Conservation (phyloP, 2,329 filamentous ascomycete species). For the Talaromyces piceae region DNA sequence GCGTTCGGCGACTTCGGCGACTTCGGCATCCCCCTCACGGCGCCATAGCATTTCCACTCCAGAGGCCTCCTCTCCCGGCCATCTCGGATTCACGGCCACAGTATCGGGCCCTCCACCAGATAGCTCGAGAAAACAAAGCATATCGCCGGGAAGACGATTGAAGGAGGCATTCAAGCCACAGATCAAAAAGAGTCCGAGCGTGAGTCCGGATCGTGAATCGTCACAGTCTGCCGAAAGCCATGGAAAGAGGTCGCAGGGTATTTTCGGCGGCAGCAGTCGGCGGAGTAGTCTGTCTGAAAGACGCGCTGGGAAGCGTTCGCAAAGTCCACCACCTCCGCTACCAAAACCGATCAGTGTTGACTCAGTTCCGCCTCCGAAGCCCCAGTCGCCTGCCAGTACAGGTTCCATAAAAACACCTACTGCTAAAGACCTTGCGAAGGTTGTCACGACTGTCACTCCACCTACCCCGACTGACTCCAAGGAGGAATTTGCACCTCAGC, state of each 20-base stretch:
- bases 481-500: conserved; percentile 19
- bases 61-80: conserved; percentile 30
- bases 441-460: conserved; percentile 55
- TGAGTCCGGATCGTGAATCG: conserved; percentile 41
- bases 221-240: conserved; percentile 36
- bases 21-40: conserved; percentile 21
- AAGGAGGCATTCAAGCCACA: conserved; percentile 59
- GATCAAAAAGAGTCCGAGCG: conserved; percentile 46
- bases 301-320: conserved; percentile 20
- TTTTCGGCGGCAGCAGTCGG: conserved; percentile 33
- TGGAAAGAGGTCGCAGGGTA: conserved; percentile 18
- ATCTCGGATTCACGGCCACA: conserved; percentile 19
- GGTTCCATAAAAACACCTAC: conserved; percentile 25
- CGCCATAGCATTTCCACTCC: conserved; percentile 26
- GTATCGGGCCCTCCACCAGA: conserved; percentile 28
- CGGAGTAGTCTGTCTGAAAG: conserved; percentile 29
- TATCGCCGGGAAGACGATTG: conserved; percentile 64
- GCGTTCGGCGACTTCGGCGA: conserved; percentile 14
- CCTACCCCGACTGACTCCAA: conserved; percentile 52
- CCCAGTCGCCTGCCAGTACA: not conserved
- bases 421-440: conserved; percentile 27
- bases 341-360: conserved; percentile 27
- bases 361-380: conserved; percentile 15
- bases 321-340: conserved; percentile 25
- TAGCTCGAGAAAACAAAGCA: conserved; percentile 47